Evolutionary conservation across 805 yeast genomes (phyloP), one percentile per base, ranked within the genome.

Genomic region (Phaffomyces antillensis): DNA sequence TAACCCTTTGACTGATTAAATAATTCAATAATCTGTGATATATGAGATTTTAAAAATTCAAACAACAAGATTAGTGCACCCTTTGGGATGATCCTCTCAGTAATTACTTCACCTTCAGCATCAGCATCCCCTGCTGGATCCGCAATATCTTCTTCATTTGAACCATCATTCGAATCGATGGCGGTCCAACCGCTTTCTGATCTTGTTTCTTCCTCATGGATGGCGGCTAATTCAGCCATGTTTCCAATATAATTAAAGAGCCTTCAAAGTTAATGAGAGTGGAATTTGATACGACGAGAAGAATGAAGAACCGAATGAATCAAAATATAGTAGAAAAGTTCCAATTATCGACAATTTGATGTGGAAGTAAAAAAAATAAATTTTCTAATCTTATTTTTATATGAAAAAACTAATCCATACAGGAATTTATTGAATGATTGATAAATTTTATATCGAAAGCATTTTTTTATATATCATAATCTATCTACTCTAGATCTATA

Each of bases 401-500:
- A 20, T 20, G 23, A 20, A 20, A 20, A 20, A 20, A 5, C 6
- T 20, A 20, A 20, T 20, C 23, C 5, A 20, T 20, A 9, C 13
- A 13, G 2, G 7, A 11, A 28, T 28, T 10, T 13, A 28, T 28
- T 9, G 11, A 13, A 11, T 11, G 11, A 11, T 11, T 10, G 4
- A 28, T 28, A 15, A 3, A 3, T 10, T 11, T 4, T 28, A 28
- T 28, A 12, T 28, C 2, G 11, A 9, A 10, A 6, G 11, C 15
- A 28, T 28, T 5, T 11, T 5, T 11, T 7, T 28, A 28, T 28
- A 28, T 2, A 28, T 11, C 11, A 28, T 2, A 13, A 28, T 13
- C 16, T n/a, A 32, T 16, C 17, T n/a, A 32, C 5, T 20, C 23
- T n/a, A 16, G 16, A 15, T 44, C 37, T 28, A 57, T 31, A 57